A percentile compares a stretch with the other conserved stretches of the same genome.
Evolutionary conservation across 441 rosid genomes (phyloP).

Genomic region (Dalechampia spathulata): DNA sequence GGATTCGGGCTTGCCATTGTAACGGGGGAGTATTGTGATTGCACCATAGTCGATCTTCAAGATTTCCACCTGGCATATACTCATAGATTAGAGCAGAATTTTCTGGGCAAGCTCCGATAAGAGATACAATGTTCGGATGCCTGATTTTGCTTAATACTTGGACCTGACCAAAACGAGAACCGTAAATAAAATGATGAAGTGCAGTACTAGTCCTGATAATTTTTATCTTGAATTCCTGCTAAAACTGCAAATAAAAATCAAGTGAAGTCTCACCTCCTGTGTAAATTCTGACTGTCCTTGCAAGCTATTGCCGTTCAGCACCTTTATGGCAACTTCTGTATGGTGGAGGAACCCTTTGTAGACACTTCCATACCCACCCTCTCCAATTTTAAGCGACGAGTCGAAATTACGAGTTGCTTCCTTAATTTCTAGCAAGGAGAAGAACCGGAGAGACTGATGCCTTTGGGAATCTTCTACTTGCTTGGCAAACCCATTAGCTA

Average conservation of each 20-base stretch:
- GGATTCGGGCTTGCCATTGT: no score
- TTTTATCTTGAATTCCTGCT: neutral
- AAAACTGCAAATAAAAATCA: neutral
- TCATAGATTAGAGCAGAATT: no score
- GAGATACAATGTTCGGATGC: no score
- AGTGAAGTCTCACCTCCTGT: constrained; percentile 51
- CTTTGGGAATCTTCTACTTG: constrained; percentile 34
- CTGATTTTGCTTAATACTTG: constrained; percentile 41
- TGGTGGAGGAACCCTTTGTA: constrained; percentile 32
- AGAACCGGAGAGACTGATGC: constrained; percentile 51
- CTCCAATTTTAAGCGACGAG: constrained; percentile 66
- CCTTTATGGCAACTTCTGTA: constrained; percentile 44
- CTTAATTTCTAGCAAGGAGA: constrained; percentile 60
- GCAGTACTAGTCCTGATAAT: neutral
- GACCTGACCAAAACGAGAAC: constrained; percentile 49
- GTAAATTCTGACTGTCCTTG: constrained; percentile 79
- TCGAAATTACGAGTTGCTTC: constrained; percentile 70
- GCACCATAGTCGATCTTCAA: no score
- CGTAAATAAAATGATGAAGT: no score
- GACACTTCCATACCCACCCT: constrained; percentile 86
- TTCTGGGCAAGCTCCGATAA: no score
- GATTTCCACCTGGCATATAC: no score
- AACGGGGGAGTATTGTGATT: no score
- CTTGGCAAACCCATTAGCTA: constrained; percentile 67
- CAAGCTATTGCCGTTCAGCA: constrained; percentile 51